phyloP scores from a whole-genome alignment of 352 stramenopile genomes.

The Globisporangium recalcitrans region DNA sequence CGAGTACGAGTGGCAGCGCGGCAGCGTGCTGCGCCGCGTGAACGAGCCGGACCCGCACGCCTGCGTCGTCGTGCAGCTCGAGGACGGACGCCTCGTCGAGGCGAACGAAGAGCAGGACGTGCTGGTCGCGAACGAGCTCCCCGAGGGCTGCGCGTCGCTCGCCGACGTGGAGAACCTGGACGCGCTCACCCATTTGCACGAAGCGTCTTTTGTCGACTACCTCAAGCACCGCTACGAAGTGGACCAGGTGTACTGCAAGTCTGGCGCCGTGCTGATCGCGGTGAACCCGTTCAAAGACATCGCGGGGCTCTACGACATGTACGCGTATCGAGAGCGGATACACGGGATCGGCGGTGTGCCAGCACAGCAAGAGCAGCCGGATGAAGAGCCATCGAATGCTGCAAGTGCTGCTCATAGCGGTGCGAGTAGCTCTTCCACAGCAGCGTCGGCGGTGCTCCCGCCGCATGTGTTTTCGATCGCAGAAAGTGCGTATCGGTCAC shows the following conservation, averaged over 20 bases:
- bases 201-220: constrained; percentile 77
- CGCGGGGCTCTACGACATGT: constrained; percentile 55
- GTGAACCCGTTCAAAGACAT: constrained; percentile 82
- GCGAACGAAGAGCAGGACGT: constrained; percentile 54
- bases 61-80: constrained; percentile 37
- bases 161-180: constrained; percentile 67
- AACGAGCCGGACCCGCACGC: constrained; percentile 12
- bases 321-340: constrained; percentile 31
- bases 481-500: constrained; percentile 59
- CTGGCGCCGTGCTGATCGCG: constrained; percentile 64
- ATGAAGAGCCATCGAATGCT: not conserved
- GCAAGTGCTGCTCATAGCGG: constrained; percentile 1
- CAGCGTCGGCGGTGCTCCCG: constrained; percentile 27
- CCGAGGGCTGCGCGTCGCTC: constrained; percentile 26
- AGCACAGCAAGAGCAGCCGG: not conserved
- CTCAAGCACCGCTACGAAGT: constrained; percentile 64
- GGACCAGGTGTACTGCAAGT: constrained; percentile 75
- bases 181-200: constrained; percentile 70
- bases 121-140: constrained; percentile 43
- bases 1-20: constrained; percentile 46
- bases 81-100: constrained; percentile 27
- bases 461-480: constrained; percentile 84
- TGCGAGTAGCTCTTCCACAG: constrained; percentile 13
- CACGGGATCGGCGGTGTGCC: not conserved
- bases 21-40: constrained; percentile 33